Evolutionary conservation across 2,329 filamentous ascomycete genomes (phyloP).

Genomic region (Sporothrix protearum): DNA sequence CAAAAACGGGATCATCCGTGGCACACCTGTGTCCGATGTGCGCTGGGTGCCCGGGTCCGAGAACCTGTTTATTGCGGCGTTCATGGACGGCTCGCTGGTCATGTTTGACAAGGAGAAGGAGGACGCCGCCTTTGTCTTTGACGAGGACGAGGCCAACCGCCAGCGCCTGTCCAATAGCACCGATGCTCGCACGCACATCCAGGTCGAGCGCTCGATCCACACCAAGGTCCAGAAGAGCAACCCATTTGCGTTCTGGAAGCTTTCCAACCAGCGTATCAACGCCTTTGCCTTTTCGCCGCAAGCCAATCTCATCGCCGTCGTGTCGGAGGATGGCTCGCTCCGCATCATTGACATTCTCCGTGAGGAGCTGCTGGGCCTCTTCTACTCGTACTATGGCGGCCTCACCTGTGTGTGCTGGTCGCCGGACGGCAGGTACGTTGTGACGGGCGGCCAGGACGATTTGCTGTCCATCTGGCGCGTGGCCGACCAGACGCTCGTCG

Average conservation of each 20-base stretch:
- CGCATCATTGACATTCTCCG: slow-evolving; percentile 87
- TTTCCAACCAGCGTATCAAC: slow-evolving; percentile 87
- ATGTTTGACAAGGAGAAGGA: slow-evolving; percentile 99
- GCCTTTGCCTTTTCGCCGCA: slow-evolving; percentile 91
- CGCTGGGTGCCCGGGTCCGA: slow-evolving; percentile 93
- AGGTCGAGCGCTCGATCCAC: slow-evolving; percentile 84
- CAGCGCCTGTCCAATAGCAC: slow-evolving; percentile 40
- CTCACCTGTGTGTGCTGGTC: slow-evolving; percentile 95
- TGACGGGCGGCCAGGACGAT: slow-evolving; percentile 95
- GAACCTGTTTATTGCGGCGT: slow-evolving; percentile 84
- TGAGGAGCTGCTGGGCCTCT: slow-evolving; percentile 87
- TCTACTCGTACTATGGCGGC: slow-evolving; percentile 88
- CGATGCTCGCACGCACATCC: slow-evolving; percentile 49
- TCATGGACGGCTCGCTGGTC: slow-evolving; percentile 84
- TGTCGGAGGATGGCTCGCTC: slow-evolving; percentile 85
- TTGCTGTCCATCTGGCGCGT: slow-evolving; percentile 94
- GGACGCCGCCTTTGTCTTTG: slow-evolving; percentile 72
- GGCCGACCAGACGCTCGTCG: slow-evolving; percentile 76
- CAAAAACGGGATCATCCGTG: slow-evolving; percentile 92
- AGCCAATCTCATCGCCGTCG: slow-evolving; percentile 73
- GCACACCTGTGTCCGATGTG: slow-evolving; percentile 79
- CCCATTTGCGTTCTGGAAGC: slow-evolving; percentile 86
- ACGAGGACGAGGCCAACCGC: slow-evolving; percentile 63
- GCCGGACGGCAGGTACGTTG: slow-evolving; percentile 89
- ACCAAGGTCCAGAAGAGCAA: slow-evolving; percentile 93